Percentiles rank a stretch among this genome's conserved stretches.
These are phyloP conservation scores for Aleurites moluccanus DNA, from an alignment of 441 rosid genomes.

Conservation along the genomic window DNA sequence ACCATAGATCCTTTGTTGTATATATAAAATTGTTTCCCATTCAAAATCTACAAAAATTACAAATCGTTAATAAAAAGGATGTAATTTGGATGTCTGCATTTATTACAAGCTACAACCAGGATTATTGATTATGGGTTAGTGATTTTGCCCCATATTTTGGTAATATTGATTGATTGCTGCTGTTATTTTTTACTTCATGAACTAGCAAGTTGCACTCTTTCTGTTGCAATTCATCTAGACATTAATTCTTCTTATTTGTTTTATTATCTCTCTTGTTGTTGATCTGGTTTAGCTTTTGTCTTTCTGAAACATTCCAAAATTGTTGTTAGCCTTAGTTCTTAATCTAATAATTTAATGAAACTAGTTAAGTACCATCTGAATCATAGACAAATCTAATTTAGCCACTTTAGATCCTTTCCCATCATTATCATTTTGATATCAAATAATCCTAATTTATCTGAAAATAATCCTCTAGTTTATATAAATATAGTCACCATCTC, in stretches of 20 bases:
- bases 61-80: not conserved
- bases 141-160: not conserved
- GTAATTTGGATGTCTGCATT: not conserved
- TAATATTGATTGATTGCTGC: not conserved
- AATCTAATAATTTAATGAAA: not conserved
- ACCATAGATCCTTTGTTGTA: not conserved
- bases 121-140: not conserved
- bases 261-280: no score
- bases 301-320: not conserved
- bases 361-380: not conserved
- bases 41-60: not conserved
- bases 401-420: not conserved
- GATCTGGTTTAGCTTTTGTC: not conserved
- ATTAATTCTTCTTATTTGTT: not conserved
- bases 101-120: not conserved
- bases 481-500: not conserved
- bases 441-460: not conserved
- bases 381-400: not conserved
- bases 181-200: not conserved
- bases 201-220: not conserved
- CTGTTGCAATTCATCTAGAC: not conserved
- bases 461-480: not conserved
- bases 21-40: not conserved
- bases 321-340: not conserved
- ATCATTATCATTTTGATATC: not conserved